Percentiles rank a stretch among this genome's conserved stretches.
These are phyloP conservation scores for Debaryomyces sp. DNA, from an alignment of 1,139 yeast species.

Conservation along the genomic window DNA sequence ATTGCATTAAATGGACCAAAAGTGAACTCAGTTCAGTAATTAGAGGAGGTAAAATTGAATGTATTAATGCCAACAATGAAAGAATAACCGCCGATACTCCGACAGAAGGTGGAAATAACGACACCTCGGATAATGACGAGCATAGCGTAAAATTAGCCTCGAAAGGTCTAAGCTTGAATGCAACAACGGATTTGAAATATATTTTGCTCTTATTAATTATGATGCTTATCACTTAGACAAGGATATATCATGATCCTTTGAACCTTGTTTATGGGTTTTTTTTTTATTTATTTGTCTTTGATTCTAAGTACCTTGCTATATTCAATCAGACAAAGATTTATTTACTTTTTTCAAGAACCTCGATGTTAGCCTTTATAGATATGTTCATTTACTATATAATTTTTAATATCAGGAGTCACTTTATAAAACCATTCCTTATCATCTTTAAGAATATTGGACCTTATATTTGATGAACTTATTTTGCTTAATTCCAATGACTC, in stretches of 20 bases:
- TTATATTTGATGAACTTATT: constrained; percentile 65
- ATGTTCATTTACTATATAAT: constrained; percentile 37
- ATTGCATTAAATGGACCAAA: constrained; percentile 54
- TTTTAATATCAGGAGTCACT: constrained; percentile 37
- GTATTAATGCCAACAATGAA: constrained; percentile 40
- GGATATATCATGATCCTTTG: neutral
- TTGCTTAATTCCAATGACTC: constrained; percentile 34
- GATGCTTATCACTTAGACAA: neutral
- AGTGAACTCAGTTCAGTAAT: constrained; percentile 45
- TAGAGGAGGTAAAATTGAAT: constrained; percentile 72
- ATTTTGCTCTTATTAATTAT: neutral
- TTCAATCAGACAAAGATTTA: neutral
- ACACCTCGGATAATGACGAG: neutral
- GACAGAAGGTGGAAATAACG: constrained; percentile 9
- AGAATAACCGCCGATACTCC: constrained; percentile 21
- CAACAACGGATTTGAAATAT: neutral
- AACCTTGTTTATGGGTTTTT: no score
- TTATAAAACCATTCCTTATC: constrained; percentile 29
- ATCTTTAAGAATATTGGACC: constrained; percentile 31
- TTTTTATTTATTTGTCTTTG: neutral
- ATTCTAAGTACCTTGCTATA: neutral
- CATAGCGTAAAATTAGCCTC: constrained; percentile 3
- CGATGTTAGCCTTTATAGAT: neutral
- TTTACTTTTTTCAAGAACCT: neutral
- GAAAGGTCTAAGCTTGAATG: neutral